Base-by-base conservation (phyloP, 2,329 filamentous ascomycete species). In the Aureobasidium sp. region DNA sequence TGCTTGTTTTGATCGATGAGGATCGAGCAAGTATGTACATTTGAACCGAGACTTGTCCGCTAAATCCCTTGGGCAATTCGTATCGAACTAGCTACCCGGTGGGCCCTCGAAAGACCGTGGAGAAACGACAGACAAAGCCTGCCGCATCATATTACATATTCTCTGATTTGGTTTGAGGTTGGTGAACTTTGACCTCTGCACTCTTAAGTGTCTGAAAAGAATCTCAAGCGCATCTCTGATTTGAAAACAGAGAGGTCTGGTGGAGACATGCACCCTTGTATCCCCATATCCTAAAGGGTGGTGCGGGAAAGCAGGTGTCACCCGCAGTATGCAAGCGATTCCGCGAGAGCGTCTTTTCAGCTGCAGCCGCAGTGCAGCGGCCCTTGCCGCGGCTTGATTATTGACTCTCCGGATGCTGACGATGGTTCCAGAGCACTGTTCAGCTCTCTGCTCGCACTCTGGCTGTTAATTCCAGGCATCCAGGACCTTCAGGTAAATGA, bases 301-400 rank as follows among this genome's bases (percentile, higher is more conserved):
- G n/a, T 24, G 42, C 42, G 29, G 42, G 24, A n/a, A 45, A 45
- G 42, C 42, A 45, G 42, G 42, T 45, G 42, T n/a, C 19, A 45
- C 27, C 42, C 42, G 42, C 42, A 19, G 17, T 3, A 45, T 45
- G 42, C 42, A 45, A 45, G 42, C 42, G 19, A 45, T 45, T 16
- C 42, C 27, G 27, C 27, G 27, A 29, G 27, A 6, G 27, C 6
- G 27, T 12, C 27, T 29, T 22, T 24, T 45, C 42, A 45, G 42
- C 42, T 45, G 29, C 42, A 19, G 42, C 42, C 24, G 16, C 27
- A 24, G 16, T 19, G 40, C 40, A 19, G 27, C 17, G 24, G 27
- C 39, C 39, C 40, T 25, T 42, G 25, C 25, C 40, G 40, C 12
- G 11, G 40, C 29, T 42, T 30, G 27, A 35, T 14, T n/a, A 35